phyloP scores from a whole-genome alignment of 1,284 basidiomycete genomes.

The Uromyces viciae-fabae region DNA sequence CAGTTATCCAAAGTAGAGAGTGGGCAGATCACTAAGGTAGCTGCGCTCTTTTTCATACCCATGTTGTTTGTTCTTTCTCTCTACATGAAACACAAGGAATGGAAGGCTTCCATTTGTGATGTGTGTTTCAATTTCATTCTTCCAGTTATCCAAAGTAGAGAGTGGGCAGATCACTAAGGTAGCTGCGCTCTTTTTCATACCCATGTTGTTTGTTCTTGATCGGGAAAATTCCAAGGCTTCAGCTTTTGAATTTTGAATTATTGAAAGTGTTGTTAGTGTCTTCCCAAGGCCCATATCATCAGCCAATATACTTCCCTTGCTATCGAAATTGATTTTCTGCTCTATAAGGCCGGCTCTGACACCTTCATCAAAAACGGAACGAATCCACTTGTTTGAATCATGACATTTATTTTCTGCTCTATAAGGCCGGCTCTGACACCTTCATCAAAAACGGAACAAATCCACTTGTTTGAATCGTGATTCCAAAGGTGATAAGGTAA shows the following conservation, averaged over 20 bases:
- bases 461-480: neutral
- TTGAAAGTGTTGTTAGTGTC: neutral
- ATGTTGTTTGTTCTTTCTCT: neutral
- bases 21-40: too few species aligned
- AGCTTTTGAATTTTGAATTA: neutral
- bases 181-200: neutral
- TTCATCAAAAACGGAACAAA: too few species aligned
- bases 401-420: too few species aligned
- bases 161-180: constrained; percentile 4
- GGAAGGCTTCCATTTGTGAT: neutral
- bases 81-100: neutral
- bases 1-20: too few species aligned
- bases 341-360: neutral
- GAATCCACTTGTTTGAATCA: neutral
- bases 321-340: neutral
- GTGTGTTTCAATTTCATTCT: neutral
- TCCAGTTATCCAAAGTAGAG: neutral
- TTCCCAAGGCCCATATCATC: constrained; percentile 10
- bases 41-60: too few species aligned
- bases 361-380: neutral
- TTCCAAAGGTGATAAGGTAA: neutral
- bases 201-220: neutral
- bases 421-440: too few species aligned
- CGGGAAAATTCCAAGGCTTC: neutral
- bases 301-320: neutral